These are phyloP conservation scores for Cytospora leucostoma DNA, from an alignment of 2,329 filamentous ascomycete genomes.

Conservation along the genomic window DNA sequence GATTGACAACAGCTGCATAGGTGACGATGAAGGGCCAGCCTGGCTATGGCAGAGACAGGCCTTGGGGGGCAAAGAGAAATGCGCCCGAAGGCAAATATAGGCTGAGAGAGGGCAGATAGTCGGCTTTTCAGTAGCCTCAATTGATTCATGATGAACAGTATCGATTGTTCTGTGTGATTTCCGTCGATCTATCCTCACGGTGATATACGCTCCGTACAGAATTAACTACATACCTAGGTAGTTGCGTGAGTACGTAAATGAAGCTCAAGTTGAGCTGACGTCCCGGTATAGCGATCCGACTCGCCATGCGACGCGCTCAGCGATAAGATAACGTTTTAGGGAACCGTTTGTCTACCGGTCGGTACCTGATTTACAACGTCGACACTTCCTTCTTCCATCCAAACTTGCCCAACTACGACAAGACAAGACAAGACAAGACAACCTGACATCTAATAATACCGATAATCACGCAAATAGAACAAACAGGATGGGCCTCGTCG, in stretches of 20 bases:
- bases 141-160: conserved; percentile 11
- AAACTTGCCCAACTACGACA: neutral
- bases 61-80: conserved; percentile 3
- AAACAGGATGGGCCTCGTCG: conserved; percentile 73
- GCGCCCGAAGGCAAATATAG: conserved; percentile 9
- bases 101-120: neutral
- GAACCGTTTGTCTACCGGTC: neutral
- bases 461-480: neutral
- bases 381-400: neutral
- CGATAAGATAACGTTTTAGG: neutral
- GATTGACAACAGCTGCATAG: conserved; percentile 13
- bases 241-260: neutral
- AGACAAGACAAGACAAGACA: neutral
- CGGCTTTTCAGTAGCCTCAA: conserved; percentile 13
- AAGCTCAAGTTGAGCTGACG: neutral
- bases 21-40: neutral
- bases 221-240: too few relatives aligned
- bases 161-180: neutral
- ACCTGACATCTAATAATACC: neutral
- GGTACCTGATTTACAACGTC: neutral
- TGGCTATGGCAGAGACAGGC: conserved; percentile 2
- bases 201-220: too few relatives aligned
- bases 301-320: neutral
- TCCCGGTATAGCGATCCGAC: neutral
- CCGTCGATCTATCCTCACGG: too few relatives aligned